phyloP scores from a whole-genome alignment of 257 asterid genomes.

The Osmanthus fragrans region DNA sequence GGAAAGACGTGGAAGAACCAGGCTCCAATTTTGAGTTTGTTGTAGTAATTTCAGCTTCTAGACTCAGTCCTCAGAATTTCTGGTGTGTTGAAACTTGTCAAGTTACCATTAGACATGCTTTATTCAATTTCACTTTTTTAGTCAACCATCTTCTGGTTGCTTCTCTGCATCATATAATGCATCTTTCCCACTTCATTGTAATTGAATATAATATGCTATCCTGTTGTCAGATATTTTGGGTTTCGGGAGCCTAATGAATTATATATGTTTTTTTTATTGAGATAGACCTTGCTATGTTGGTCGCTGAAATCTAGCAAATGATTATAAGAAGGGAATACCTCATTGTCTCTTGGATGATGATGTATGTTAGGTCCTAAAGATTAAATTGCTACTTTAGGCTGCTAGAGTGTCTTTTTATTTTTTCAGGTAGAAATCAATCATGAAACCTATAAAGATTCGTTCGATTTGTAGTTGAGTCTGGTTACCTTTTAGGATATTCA shows the following conservation, averaged over 20 bases:
- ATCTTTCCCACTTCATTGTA: neutral
- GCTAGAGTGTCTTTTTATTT: neutral
- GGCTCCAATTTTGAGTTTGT: slow-evolving; percentile 87
- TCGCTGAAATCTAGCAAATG: neutral
- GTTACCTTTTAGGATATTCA: neutral
- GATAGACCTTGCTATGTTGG: neutral
- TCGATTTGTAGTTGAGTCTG: neutral
- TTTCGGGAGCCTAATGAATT: neutral
- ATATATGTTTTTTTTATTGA: neutral
- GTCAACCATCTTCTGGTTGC: slow-evolving; percentile 19
- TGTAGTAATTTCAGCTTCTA: slow-evolving; percentile 86
- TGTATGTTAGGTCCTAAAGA: neutral
- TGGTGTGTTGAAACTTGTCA: slow-evolving; percentile 50
- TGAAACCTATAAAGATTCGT: neutral
- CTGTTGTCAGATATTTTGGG: slow-evolving; percentile 8
- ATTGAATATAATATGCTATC: neutral
- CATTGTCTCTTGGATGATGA: neutral
- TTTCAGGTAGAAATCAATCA: neutral
- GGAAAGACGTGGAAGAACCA: slow-evolving; percentile 85
- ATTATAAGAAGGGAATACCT: neutral
- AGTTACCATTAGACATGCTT: slow-evolving; percentile 3
- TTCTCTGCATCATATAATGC: slow-evolving; percentile 14
- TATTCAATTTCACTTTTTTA: neutral
- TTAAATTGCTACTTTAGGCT: neutral
- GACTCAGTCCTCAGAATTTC: slow-evolving; percentile 91